These are phyloP conservation scores for Vigna reflexopilosa DNA, from an alignment of 306 rosid genomes.

Conservation along the genomic window DNA sequence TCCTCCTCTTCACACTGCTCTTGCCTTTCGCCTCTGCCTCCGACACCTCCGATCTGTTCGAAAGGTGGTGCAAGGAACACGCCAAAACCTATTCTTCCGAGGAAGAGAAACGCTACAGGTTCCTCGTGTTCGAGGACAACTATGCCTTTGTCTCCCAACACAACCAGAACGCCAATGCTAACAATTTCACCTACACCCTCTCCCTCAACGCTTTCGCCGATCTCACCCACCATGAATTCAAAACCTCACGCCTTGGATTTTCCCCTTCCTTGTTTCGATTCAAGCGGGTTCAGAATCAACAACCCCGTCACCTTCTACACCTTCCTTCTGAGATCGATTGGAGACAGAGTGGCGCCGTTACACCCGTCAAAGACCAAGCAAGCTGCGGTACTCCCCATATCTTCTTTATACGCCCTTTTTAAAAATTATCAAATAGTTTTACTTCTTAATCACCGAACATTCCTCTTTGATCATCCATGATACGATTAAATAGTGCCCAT, in stretches of 20 bases:
- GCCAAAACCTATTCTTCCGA: constrained; percentile 67
- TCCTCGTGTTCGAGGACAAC: constrained; percentile 72
- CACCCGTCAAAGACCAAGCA: constrained; percentile 83
- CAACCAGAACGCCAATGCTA: constrained; percentile 58
- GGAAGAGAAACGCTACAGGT: constrained; percentile 62
- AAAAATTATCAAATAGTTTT: no score
- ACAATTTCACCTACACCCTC: constrained; percentile 67
- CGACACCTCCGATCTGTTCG: constrained; percentile 62
- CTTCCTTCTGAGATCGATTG: constrained; percentile 85
- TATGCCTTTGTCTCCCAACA: constrained; percentile 62
- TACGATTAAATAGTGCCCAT: no score
- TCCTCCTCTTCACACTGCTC: constrained; percentile 36
- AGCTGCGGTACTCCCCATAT: constrained; percentile 65
- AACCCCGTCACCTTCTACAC: constrained; percentile 21
- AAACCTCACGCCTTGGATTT: constrained; percentile 74
- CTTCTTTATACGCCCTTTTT: not conserved
- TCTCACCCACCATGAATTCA: constrained; percentile 87
- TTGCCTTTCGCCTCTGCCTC: constrained; percentile 43
- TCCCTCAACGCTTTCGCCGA: constrained; percentile 86
- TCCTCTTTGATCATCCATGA: no score
- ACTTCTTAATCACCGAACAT: no score
- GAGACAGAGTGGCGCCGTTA: constrained; percentile 80
- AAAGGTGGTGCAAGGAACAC: constrained; percentile 71
- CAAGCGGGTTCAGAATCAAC: constrained; percentile 26
- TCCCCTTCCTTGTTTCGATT: constrained; percentile 54